Evolutionary conservation across 2,329 filamentous ascomycete genomes (phyloP).

Genomic region (Clonostachys byssicola): DNA sequence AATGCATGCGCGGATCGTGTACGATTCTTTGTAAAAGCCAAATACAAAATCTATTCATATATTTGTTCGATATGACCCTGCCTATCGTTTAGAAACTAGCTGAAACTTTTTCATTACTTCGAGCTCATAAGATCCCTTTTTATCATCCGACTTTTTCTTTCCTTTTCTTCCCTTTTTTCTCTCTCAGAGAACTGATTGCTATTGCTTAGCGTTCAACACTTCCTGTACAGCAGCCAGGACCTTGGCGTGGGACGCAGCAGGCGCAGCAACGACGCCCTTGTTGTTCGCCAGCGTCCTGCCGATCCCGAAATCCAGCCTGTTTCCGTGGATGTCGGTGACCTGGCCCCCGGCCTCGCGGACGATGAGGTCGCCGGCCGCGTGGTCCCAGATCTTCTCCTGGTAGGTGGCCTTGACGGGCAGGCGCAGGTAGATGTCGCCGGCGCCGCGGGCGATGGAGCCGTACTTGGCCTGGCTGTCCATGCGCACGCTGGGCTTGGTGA

Average conservation of each 20-base stretch:
- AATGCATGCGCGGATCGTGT: no score
- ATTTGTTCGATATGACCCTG: no score
- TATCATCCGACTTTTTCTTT: neutral
- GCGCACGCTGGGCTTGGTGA: slow-evolving; percentile 82
- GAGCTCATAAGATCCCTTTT: neutral
- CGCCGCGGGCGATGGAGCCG: slow-evolving; percentile 87
- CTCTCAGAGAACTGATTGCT: neutral
- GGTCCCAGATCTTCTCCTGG: slow-evolving; percentile 99
- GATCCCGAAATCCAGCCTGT: slow-evolving; percentile 78
- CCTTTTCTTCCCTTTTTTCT: slow-evolving; percentile 6
- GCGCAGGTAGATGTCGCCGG: slow-evolving; percentile 90
- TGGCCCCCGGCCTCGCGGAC: slow-evolving; percentile 90
- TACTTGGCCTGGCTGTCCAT: slow-evolving; percentile 99
- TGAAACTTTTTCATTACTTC: no score
- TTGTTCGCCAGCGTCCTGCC: slow-evolving; percentile 85
- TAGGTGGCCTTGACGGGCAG: slow-evolving; percentile 83
- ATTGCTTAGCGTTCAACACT: slow-evolving; percentile 51
- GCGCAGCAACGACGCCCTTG: slow-evolving; percentile 90
- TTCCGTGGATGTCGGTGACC: slow-evolving; percentile 86
- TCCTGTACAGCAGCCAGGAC: slow-evolving; percentile 81
- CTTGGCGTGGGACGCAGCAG: slow-evolving; percentile 66
- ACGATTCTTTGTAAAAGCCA: no score
- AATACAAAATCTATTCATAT: no score
- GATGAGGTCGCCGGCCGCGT: slow-evolving; percentile 91
- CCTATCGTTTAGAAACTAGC: no score